A percentile compares a stretch with the other conserved stretches of the same genome.
These are phyloP conservation scores for Paspalum notatum DNA, from an alignment of 176 grass and related monocot genomes.

Conservation along the genomic window DNA sequence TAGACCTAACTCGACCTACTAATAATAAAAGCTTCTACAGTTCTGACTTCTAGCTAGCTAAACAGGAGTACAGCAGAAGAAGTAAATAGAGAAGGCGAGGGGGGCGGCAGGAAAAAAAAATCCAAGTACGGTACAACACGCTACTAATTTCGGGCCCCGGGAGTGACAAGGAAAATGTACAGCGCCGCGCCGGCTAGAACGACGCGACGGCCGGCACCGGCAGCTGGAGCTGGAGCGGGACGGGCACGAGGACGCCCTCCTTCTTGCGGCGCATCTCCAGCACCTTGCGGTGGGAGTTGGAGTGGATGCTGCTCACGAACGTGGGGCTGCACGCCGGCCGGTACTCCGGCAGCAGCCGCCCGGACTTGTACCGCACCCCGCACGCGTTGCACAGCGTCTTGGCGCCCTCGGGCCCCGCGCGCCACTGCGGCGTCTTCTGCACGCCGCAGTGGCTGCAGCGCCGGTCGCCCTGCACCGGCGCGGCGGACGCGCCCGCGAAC, in stretches of 20 bases:
- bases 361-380: constrained; percentile 89
- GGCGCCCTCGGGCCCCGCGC: constrained; percentile 82
- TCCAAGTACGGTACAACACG: constrained; percentile 49
- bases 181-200: constrained; percentile 62
- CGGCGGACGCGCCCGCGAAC: background rate
- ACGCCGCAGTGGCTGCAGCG: constrained; percentile 95
- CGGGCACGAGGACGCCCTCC: constrained; percentile 27
- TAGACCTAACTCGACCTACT: constrained; percentile 54
- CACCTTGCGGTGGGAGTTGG: constrained; percentile 92
- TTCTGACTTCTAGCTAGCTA: constrained; percentile 43
- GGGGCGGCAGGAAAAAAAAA: background rate
- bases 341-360: constrained; percentile 90
- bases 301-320: constrained; percentile 72
- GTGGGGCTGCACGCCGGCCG: constrained; percentile 91
- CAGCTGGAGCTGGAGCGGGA: background rate
- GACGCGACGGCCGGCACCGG: constrained; percentile 53
- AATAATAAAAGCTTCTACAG: constrained; percentile 39
- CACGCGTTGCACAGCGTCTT: constrained; percentile 97
- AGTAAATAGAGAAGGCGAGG: constrained; percentile 25
- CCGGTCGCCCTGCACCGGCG: constrained; percentile 44
- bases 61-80: background rate
- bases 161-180: constrained; percentile 39
- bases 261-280: constrained; percentile 93
- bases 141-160: constrained; percentile 36
- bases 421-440: constrained; percentile 93